phyloP scores from a whole-genome alignment of 441 rosid species.

The Jatropha multifida region DNA sequence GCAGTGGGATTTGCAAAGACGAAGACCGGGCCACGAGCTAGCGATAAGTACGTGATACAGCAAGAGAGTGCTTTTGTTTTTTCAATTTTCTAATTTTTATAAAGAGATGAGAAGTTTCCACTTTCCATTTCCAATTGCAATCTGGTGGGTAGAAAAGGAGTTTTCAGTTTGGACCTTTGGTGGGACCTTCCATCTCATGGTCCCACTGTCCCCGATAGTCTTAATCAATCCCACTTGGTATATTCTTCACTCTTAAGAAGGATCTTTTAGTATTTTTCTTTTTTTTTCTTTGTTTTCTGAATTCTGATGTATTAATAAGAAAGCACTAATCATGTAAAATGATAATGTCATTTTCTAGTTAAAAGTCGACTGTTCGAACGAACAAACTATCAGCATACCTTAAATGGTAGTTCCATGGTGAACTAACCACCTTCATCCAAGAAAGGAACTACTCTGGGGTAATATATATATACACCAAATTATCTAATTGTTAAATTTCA shows the following conservation, averaged over 20 bases:
- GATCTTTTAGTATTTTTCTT: no score
- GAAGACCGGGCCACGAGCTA: conserved; percentile 11
- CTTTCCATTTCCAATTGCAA: neutral
- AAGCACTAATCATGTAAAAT: no score
- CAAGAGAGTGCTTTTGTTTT: neutral
- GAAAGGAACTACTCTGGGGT: no score
- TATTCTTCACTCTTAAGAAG: neutral
- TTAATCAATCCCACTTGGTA: neutral
- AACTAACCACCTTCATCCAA: no score
- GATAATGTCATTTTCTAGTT: no score
- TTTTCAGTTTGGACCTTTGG: neutral
- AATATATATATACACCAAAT: no score
- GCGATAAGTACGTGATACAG: conserved; percentile 18
- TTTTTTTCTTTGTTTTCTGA: no score
- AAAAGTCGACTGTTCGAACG: no score
- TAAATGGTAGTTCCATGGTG: no score
- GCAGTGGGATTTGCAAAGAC: neutral
- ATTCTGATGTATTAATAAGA: no score
- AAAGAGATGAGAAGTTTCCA: conserved; percentile 25
- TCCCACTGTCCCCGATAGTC: neutral
- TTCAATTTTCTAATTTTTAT: neutral
- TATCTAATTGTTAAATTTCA: no score
- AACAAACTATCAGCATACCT: no score
- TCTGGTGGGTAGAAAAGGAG: neutral
- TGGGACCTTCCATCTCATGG: neutral